A percentile compares a stretch with the other conserved stretches of the same genome.
phyloP scores from a whole-genome alignment of 2,329 filamentous ascomycete species.

The Chrysoporthe cubensis region DNA sequence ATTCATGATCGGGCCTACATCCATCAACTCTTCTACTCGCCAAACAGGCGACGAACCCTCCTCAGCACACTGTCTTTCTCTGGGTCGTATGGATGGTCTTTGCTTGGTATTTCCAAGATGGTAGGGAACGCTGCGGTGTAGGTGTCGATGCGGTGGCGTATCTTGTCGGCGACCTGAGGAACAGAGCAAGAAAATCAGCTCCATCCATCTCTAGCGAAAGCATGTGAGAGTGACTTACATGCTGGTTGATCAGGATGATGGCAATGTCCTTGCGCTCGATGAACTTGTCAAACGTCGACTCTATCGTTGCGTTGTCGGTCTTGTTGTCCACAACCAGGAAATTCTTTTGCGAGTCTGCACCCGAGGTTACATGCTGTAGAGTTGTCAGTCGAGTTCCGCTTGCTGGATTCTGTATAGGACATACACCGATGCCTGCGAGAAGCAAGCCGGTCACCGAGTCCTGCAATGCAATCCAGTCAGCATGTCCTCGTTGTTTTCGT shows the following conservation, averaged over 20 bases:
- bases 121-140: slow-evolving; percentile 97
- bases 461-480: slow-evolving; percentile 51
- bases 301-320: slow-evolving; percentile 86
- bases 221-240: slow-evolving; percentile 61
- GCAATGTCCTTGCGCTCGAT: slow-evolving; percentile 95
- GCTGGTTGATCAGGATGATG: slow-evolving; percentile 96
- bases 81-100: slow-evolving; percentile 98
- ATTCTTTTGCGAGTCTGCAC: slow-evolving; percentile 92
- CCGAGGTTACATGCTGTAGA: slow-evolving; percentile 81
- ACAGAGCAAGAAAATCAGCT: not conserved
- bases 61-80: slow-evolving; percentile 98
- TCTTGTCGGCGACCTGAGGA: slow-evolving; percentile 86
- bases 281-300: slow-evolving; percentile 87
- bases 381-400: slow-evolving; percentile 22
- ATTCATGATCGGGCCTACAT: not conserved
- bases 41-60: slow-evolving; percentile 72
- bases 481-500: not conserved
- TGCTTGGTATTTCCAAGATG: slow-evolving; percentile 94
- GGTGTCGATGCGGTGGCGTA: slow-evolving; percentile 86
- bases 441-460: slow-evolving; percentile 95
- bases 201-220: too few species aligned
- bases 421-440: slow-evolving; percentile 90
- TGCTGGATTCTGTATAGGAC: slow-evolving; percentile 32
- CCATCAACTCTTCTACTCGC: slow-evolving; percentile 57
- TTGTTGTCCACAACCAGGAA: slow-evolving; percentile 96